A percentile compares a stretch with the other conserved stretches of the same genome.
These are phyloP conservation scores for Globisporangium lucens DNA, from an alignment of 352 stramenopile genomes.

Conservation along the genomic window DNA sequence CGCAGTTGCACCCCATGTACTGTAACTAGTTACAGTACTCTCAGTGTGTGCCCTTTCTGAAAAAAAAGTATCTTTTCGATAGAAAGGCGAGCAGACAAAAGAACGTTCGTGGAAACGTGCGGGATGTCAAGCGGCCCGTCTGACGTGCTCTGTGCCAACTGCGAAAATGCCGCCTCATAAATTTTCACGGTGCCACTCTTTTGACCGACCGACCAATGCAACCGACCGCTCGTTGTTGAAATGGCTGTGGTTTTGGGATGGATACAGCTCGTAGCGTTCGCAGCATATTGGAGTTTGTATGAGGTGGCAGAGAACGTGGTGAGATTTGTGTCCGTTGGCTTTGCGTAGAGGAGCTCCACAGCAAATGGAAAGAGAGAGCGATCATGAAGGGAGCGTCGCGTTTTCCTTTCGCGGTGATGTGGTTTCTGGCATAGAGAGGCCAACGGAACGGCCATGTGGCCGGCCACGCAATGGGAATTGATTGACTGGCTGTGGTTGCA, in stretches of 20 bases:
- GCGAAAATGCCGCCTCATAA: constrained; percentile 7
- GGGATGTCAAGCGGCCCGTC: background rate
- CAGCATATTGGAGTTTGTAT: background rate
- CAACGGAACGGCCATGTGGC: background rate
- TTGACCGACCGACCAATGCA: background rate
- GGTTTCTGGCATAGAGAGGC: background rate
- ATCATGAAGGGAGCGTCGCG: background rate
- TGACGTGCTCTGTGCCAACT: constrained; percentile 8
- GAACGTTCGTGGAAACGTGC: background rate
- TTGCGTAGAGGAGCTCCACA: background rate
- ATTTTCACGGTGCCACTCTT: constrained; percentile 5
- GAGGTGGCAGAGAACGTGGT: background rate
- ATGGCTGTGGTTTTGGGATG: background rate
- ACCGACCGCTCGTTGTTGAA: background rate
- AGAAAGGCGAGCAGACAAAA: background rate
- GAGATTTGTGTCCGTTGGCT: background rate
- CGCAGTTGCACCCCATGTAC: background rate
- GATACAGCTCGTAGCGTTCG: background rate
- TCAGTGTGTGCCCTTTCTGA: too few species aligned
- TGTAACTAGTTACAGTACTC: background rate
- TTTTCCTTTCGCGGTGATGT: background rate
- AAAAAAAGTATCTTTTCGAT: too few species aligned
- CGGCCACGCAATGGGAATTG: background rate
- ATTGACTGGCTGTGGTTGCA: background rate
- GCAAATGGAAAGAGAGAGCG: background rate